Evolutionary conservation across 2,329 filamentous ascomycete genomes (phyloP).

Genomic region (Phoma sp.): DNA sequence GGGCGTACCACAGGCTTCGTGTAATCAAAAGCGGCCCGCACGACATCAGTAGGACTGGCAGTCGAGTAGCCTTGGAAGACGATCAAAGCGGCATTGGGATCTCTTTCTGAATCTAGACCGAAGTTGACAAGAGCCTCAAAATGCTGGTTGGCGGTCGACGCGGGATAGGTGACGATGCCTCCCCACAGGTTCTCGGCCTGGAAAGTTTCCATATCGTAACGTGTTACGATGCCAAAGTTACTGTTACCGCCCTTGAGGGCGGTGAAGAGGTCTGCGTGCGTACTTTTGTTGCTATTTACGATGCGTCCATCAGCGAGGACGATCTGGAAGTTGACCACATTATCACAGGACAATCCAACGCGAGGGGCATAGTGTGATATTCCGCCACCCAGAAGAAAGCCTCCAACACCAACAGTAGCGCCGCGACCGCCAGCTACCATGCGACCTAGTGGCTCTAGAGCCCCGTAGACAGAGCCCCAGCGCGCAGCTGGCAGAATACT

Average conservation of each 20-base stretch:
- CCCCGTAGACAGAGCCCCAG: constrained; percentile 26
- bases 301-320: constrained; percentile 47
- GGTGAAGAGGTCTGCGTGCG: constrained; percentile 36
- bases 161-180: constrained; percentile 18
- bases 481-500: constrained; percentile 20
- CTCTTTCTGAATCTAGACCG: constrained; percentile 9
- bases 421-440: constrained; percentile 36
- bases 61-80: constrained; percentile 22
- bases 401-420: constrained; percentile 35
- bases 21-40: constrained; percentile 21
- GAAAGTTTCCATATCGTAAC: constrained; percentile 30
- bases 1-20: constrained; percentile 20
- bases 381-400: constrained; percentile 36
- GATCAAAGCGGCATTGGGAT: constrained; percentile 18
- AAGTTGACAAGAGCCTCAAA: constrained; percentile 19
- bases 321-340: constrained; percentile 37
- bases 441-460: constrained; percentile 30
- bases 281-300: constrained; percentile 19
- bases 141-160: constrained; percentile 16
- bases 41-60: constrained; percentile 17
- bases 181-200: constrained; percentile 23
- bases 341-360: constrained; percentile 20
- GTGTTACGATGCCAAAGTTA: constrained; percentile 38
- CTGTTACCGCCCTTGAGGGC: constrained; percentile 42
- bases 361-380: constrained; percentile 13